phyloP scores from a whole-genome alignment of 805 yeast genomes.

The Starmerella khaoyaiensis region DNA sequence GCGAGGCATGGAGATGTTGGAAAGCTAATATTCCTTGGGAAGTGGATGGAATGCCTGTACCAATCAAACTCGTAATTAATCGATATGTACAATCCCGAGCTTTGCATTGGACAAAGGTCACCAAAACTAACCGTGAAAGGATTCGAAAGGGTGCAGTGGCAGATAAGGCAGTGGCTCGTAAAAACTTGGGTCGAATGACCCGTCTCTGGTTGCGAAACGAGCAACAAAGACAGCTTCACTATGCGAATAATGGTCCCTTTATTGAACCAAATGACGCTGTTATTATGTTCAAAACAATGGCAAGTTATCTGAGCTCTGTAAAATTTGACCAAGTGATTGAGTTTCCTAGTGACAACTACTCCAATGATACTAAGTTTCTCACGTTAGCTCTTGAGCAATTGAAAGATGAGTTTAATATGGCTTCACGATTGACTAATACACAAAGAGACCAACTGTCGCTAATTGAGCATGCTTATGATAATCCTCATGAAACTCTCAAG shows the following conservation, averaged over 20 bases:
- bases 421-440: conserved; percentile 64
- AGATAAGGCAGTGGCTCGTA: conserved; percentile 87
- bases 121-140: conserved; percentile 83
- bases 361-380: conserved; percentile 82
- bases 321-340: conserved; percentile 69
- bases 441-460: conserved; percentile 88
- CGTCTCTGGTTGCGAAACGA: conserved; percentile 86
- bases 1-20: conserved; percentile 99
- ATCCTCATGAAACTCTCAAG: conserved; percentile 84
- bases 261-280: conserved; percentile 82
- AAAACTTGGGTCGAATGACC: conserved; percentile 82
- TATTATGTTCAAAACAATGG: conserved; percentile 71
- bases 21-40: conserved; percentile 97
- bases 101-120: conserved; percentile 90
- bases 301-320: conserved; percentile 78
- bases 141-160: conserved; percentile 81
- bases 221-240: conserved; percentile 72
- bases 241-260: conserved; percentile 76
- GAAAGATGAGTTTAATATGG: conserved; percentile 60
- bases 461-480: conserved; percentile 92
- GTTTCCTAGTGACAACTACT: conserved; percentile 83
- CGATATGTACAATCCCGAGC: conserved; percentile 90
- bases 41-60: conserved; percentile 90
- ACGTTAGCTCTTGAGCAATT: conserved; percentile 80
- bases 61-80: conserved; percentile 72